Percentiles rank a stretch among this genome's conserved stretches.
Evolutionary conservation across 306 rosid species (phyloP).

Genomic region (Morella rubra): DNA sequence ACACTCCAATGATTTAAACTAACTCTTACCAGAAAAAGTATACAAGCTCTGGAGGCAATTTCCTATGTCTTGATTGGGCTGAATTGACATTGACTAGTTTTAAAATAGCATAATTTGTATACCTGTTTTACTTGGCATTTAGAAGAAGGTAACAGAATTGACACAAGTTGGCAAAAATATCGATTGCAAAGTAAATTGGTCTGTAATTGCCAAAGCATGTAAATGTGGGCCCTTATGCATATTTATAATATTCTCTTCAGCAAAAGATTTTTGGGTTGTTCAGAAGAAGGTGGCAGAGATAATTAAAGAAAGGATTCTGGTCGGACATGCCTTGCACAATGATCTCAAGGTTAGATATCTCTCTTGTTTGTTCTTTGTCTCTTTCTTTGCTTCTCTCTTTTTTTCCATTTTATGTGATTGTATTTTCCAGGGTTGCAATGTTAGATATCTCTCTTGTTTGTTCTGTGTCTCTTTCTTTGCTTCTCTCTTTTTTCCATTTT

Average conservation of each 20-base stretch:
- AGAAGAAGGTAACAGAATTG: background rate
- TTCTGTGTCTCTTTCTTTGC: background rate
- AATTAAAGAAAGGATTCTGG: constrained; percentile 76
- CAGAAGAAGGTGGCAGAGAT: constrained; percentile 87
- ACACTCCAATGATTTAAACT: background rate
- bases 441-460: constrained; percentile 24
- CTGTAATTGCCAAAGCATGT: background rate
- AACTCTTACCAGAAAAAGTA: background rate
- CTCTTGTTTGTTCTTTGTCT: background rate
- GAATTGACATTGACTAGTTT: background rate
- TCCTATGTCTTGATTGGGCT: background rate
- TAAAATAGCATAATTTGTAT: background rate
- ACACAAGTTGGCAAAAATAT: background rate
- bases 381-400: background rate
- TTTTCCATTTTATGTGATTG: background rate
- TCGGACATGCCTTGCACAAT: constrained; percentile 90
- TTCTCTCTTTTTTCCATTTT: background rate
- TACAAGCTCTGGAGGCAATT: constrained; percentile 4
- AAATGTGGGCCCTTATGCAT: constrained; percentile 20
- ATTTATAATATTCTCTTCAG: constrained; percentile 41
- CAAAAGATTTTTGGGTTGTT: constrained; percentile 65
- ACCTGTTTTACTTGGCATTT: background rate
- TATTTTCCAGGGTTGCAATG: constrained; percentile 11
- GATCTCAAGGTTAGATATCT: constrained; percentile 74
- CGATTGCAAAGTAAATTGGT: constrained; percentile 9